A percentile compares a stretch with the other conserved stretches of the same genome.
These are phyloP conservation scores for Leucoagaricus sp. DNA, from an alignment of 1,284 basidiomycete species.

Conservation along the genomic window DNA sequence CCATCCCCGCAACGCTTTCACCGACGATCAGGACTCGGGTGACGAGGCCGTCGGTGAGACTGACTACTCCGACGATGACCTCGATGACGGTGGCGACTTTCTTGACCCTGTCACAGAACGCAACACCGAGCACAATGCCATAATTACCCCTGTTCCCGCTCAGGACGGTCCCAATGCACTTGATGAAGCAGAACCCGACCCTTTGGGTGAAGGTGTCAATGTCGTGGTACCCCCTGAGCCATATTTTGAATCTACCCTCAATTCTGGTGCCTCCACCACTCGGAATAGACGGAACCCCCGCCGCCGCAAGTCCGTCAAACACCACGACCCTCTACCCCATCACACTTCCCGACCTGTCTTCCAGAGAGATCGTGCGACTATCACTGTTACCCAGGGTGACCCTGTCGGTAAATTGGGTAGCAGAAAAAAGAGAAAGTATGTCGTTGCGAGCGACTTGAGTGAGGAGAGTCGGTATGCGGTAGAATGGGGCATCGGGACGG, in stretches of 20 bases:
- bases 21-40: constrained; percentile 53
- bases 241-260: constrained; percentile 75
- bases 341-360: constrained; percentile 80
- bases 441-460: constrained; percentile 92
- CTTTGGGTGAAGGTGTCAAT: constrained; percentile 87
- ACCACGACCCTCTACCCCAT: constrained; percentile 62
- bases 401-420: constrained; percentile 60
- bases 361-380: constrained; percentile 91
- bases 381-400: constrained; percentile 85
- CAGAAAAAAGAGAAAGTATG: constrained; percentile 71
- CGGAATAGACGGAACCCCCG: constrained; percentile 50
- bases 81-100: constrained; percentile 47
- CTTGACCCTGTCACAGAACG: constrained; percentile 75
- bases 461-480: constrained; percentile 91
- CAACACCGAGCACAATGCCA: constrained; percentile 76
- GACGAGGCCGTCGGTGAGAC: constrained; percentile 53
- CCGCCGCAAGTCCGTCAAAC: constrained; percentile 59
- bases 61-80: constrained; percentile 49
- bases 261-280: constrained; percentile 34
- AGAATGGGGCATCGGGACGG: constrained; percentile 97
- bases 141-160: constrained; percentile 46
- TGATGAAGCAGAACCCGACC: constrained; percentile 61
- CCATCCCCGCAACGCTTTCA: constrained; percentile 54
- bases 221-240: constrained; percentile 82
- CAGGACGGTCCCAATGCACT: constrained; percentile 25